Evolutionary conservation across 2,329 filamentous ascomycete species (phyloP), one percentile per base, ranked within the genome.

Genomic region (Colletotrichum paranaense): DNA sequence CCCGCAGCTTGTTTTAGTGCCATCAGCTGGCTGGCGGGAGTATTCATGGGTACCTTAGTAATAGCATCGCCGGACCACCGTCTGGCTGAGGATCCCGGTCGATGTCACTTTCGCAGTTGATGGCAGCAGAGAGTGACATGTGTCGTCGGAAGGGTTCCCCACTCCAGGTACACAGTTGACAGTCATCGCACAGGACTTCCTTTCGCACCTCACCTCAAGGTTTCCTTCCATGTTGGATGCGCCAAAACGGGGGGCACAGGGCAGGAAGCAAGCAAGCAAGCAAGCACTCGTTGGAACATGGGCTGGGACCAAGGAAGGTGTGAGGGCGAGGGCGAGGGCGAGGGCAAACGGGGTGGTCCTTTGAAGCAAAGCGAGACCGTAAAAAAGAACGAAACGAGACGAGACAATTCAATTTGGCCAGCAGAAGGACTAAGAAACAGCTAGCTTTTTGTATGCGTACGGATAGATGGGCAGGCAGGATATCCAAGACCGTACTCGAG

Each of bases 21-120:
- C 66, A 70, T 77, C 73, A 75, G 70, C 75, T 74, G 72, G 42
- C 76, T 77, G 75, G 76, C 73, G 72, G 72, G 49, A 73, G 42
- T n/a, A 49, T 19, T 49, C 16, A 19, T 49, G 42, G 42, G 42
- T 49, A 49, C 42, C 42, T 49, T 52, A 16, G 38, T 14, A 42
- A 42, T 7, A 16, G 5, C 38, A 19, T 42, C 38, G 16, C 42
- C 42, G 42, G 76, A 71, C 76, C 60, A 30, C 22, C 22, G 9
- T 58, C 49, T 19, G 38, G 38, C 12, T 30, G 35, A 30, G 12
- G 38, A 28, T 24, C 56, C 19, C 16, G 11, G 2, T 8, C 28
- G 60, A 59, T 24, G 49, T 65, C 30, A 30, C 62, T 68, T 28
- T 12, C 11, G 49, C 55, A n/a, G 24, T 26, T 22, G 16, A 30